Evolutionary conservation across 208 protist species (phyloP), one percentile per base, ranked within the genome.

Genomic region (Trypanosoma cruzi): DNA sequence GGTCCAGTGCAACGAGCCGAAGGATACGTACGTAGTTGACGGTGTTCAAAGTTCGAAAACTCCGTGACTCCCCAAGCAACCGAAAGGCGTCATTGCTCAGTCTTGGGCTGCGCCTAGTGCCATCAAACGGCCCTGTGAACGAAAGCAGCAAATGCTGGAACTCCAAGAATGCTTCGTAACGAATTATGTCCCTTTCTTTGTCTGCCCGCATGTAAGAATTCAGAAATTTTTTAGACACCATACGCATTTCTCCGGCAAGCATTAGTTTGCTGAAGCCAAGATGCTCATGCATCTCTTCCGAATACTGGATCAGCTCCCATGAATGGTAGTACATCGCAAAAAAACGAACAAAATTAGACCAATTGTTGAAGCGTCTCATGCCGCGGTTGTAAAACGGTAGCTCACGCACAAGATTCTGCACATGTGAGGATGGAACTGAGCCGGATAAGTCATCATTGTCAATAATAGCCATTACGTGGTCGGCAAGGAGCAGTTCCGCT

Each of bases 331-430:
- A 64, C n/a, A 49, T 44, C 14, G 62, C 42, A 63, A 90, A 86
- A 57, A 71, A 72, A 0, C 34, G 52, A 4, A 91, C 67, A 73
- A 79, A 89, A 32, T 81, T 54, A 20, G 73, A 80, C 85, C 88
- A 94, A 20, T 79, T 90, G 22, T 60, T 44, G 50, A 90, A 90
- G 1, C 84, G 82, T 32, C 32, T 68, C 77, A 88, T 86, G 36
- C 54, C 82, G 0, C 56, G 46, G 0, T 40, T 57, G 77, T 89
- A 92, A 67, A 88, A 92, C 0, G 86, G 89, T 2, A 95, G 62
- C 14, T 83, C 80, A 20, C 78, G 74, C 52, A 92, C 86, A 29
- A 85, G 66, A 67, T 95, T 95, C 54, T 92, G 86, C 13, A 92
- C 58, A 73, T 92, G 82, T 42, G 84, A 81, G 13, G 80, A 78